phyloP scores from a whole-genome alignment of 495 filamentous ascomycete species.

The Staphylotrichum longicolle region DNA sequence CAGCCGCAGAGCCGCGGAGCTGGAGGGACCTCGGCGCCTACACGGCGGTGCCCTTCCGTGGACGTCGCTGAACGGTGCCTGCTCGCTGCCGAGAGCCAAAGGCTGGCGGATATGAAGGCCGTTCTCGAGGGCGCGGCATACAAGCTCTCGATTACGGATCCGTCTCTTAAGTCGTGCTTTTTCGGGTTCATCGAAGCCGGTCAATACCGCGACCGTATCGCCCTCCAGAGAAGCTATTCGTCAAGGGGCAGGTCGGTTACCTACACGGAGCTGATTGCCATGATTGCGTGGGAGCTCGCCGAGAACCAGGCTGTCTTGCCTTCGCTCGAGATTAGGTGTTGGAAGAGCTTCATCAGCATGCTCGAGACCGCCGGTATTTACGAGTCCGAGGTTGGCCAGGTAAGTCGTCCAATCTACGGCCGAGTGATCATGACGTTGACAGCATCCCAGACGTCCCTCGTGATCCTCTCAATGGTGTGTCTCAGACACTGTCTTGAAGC shows the following conservation, averaged over 20 bases:
- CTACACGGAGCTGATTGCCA: conserved; percentile 36
- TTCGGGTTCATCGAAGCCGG: conserved; percentile 28
- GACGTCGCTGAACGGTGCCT: conserved; percentile 29
- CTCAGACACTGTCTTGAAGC: conserved; percentile 34
- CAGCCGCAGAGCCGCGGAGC: not conserved
- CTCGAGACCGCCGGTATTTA: conserved; percentile 35
- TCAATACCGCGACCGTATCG: conserved; percentile 31
- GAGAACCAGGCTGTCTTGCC: conserved; percentile 26
- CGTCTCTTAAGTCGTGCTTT: conserved; percentile 21
- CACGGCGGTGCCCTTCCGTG: conserved; percentile 23
- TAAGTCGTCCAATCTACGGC: conserved; percentile 15
- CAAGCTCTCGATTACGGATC: conserved; percentile 30
- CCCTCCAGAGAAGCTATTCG: conserved; percentile 22
- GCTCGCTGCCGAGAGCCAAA: conserved; percentile 29
- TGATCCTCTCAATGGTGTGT: conserved; percentile 35
- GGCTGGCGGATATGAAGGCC: conserved; percentile 33
- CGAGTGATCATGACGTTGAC: conserved; percentile 3
- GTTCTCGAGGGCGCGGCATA: conserved; percentile 31
- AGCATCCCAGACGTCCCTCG: conserved; percentile 30
- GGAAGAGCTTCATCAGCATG: conserved; percentile 35
- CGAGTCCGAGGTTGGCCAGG: conserved; percentile 34
- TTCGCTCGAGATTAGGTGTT: conserved; percentile 30
- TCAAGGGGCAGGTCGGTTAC: conserved; percentile 25
- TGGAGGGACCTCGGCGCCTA: not conserved
- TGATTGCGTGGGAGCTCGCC: conserved; percentile 42